Conservation (phyloP, 768 basidiomycete species). For the Suillus cothurnatus region DNA sequence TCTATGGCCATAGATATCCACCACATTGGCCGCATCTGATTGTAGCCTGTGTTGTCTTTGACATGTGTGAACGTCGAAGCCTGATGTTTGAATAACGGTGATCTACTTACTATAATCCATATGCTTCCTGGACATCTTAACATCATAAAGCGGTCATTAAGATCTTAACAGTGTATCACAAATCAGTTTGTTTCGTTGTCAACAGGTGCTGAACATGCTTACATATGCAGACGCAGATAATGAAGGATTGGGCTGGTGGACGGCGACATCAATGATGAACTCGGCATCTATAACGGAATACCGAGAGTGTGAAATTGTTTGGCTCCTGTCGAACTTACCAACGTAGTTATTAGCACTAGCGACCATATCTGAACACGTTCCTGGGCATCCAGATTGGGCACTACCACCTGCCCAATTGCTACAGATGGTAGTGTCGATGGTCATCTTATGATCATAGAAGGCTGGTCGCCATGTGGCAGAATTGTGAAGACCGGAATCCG, state of each 20-base stretch:
- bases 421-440: slow-evolving; percentile 40
- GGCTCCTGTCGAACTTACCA: slow-evolving; percentile 33
- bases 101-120: not conserved
- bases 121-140: not conserved
- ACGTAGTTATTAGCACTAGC: slow-evolving; percentile 57
- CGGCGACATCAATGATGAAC: no score
- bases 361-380: slow-evolving; percentile 49
- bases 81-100: not conserved
- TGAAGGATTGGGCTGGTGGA: slow-evolving; percentile 39
- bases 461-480: slow-evolving; percentile 50
- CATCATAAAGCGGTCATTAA: not conserved
- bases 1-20: slow-evolving; percentile 21
- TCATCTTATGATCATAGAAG: slow-evolving; percentile 53
- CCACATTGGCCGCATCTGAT: slow-evolving; percentile 27
- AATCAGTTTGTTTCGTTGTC: not conserved
- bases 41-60: slow-evolving; percentile 11
- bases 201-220: not conserved
- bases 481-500: slow-evolving; percentile 50
- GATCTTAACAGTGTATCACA: not conserved
- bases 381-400: slow-evolving; percentile 36
- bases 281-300: slow-evolving; percentile 36
- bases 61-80: not conserved
- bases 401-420: slow-evolving; percentile 34
- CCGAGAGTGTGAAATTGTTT: not conserved
- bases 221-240: not conserved